phyloP scores from a whole-genome alignment of 2,329 filamentous ascomycete genomes.

The Botrytis byssoidea region DNA sequence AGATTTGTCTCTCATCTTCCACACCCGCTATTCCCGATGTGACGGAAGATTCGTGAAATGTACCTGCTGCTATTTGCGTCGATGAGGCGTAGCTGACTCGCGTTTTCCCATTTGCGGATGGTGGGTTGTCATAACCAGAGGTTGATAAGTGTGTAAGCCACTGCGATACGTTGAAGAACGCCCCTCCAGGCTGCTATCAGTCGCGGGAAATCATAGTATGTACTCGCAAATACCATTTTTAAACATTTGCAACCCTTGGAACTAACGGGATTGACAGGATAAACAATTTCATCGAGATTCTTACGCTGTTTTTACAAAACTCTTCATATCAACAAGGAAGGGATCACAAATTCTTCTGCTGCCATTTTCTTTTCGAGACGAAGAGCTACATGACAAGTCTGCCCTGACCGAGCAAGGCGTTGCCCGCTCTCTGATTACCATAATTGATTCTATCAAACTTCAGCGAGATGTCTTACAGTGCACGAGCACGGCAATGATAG shows the following conservation, averaged over 20 bases:
- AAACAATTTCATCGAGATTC: too few species aligned
- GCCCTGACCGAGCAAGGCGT: too few species aligned
- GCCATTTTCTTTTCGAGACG: accelerated
- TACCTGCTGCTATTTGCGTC: neutral
- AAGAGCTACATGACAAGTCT: neutral
- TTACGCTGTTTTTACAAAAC: accelerated
- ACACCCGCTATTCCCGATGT: neutral
- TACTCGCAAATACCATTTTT: accelerated
- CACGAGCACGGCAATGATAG: neutral
- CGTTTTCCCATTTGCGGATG: neutral
- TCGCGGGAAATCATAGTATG: too few species aligned
- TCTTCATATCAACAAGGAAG: neutral
- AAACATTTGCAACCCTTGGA: neutral
- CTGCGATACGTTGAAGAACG: neutral
- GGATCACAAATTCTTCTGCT: neutral
- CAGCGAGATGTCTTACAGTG: neutral
- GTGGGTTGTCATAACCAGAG: too few species aligned
- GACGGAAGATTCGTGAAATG: too few species aligned
- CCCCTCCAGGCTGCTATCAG: accelerated
- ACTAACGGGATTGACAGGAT: neutral
- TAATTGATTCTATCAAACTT: too few species aligned
- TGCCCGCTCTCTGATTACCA: too few species aligned
- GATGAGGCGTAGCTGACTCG: neutral
- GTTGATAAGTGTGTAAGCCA: neutral
- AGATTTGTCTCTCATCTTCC: neutral